Evolutionary conservation across 75 land plant genomes (phyloP).

Genomic region (Pinus tabuliformis): DNA sequence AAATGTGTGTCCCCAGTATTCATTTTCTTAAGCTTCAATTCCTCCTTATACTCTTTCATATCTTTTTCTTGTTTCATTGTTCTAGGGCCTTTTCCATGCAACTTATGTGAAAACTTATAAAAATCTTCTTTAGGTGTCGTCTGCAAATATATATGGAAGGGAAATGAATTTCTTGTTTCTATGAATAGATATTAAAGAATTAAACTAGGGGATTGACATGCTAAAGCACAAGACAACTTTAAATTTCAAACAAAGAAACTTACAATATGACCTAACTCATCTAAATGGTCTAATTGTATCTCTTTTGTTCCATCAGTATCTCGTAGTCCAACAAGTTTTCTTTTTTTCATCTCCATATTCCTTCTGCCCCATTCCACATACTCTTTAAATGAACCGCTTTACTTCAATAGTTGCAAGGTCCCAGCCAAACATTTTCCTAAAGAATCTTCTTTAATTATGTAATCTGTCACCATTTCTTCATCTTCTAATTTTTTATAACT

Average conservation of each 20-base stretch:
- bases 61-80: conserved; percentile 94
- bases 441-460: conserved; percentile 64
- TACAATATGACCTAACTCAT: conserved; percentile 96
- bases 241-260: conserved; percentile 19
- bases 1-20: conserved; percentile 86
- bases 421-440: conserved; percentile 95
- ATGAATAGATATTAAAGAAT: not conserved
- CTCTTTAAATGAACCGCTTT: conserved; percentile 89
- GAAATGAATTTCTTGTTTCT: not conserved
- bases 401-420: conserved; percentile 74
- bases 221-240: not conserved
- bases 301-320: conserved; percentile 69
- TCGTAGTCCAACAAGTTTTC: conserved; percentile 91
- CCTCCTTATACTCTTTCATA: conserved; percentile 84
- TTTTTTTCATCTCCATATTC: conserved; percentile 98
- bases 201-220: not conserved
- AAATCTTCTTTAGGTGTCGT: too few species aligned
- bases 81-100: conserved; percentile 18
- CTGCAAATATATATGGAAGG: too few species aligned
- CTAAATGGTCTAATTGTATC: conserved; percentile 80
- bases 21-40: conserved; percentile 94
- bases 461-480: conserved; percentile 55
- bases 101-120: too few species aligned
- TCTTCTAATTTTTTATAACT: conserved; percentile 13
- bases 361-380: conserved; percentile 95